These are phyloP conservation scores for Penicillium sp. DNA, from an alignment of 2,329 filamentous ascomycete species.

Conservation along the genomic window DNA sequence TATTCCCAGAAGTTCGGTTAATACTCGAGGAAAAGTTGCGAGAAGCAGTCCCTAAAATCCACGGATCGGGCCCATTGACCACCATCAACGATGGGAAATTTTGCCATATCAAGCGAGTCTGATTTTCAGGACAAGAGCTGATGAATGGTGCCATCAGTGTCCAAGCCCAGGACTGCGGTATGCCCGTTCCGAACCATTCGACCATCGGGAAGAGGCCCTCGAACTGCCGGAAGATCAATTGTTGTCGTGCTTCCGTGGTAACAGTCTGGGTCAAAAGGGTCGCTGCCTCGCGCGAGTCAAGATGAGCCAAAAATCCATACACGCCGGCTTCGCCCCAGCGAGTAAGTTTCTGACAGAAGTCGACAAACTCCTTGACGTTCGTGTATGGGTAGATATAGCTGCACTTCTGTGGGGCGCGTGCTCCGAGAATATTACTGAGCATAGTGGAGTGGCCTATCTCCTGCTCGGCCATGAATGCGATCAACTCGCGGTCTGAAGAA, in stretches of 20 bases:
- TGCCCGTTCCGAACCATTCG: constrained; percentile 75
- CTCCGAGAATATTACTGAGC: constrained; percentile 73
- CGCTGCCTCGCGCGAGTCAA: constrained; percentile 71
- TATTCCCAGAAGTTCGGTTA: constrained; percentile 44
- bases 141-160: constrained; percentile 79
- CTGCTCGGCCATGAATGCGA: constrained; percentile 74
- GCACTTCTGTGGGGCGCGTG: constrained; percentile 68
- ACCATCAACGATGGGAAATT: constrained; percentile 74
- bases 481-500: constrained; percentile 66
- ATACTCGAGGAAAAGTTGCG: constrained; percentile 39
- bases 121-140: constrained; percentile 67
- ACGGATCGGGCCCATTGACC: constrained; percentile 72
- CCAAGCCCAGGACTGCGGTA: constrained; percentile 84
- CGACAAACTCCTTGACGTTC: constrained; percentile 72
- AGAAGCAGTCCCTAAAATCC: not conserved
- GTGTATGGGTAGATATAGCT: constrained; percentile 77
- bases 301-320: constrained; percentile 75
- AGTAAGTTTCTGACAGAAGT: constrained; percentile 84
- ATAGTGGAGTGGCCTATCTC: constrained; percentile 76
- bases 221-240: constrained; percentile 82
- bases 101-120: constrained; percentile 76
- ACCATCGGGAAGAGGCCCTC: constrained; percentile 77
- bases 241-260: constrained; percentile 75
- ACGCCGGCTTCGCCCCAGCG: constrained; percentile 76
- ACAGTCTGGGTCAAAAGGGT: constrained; percentile 74